phyloP scores from a whole-genome alignment of 805 yeast species.

The Candida takata region DNA sequence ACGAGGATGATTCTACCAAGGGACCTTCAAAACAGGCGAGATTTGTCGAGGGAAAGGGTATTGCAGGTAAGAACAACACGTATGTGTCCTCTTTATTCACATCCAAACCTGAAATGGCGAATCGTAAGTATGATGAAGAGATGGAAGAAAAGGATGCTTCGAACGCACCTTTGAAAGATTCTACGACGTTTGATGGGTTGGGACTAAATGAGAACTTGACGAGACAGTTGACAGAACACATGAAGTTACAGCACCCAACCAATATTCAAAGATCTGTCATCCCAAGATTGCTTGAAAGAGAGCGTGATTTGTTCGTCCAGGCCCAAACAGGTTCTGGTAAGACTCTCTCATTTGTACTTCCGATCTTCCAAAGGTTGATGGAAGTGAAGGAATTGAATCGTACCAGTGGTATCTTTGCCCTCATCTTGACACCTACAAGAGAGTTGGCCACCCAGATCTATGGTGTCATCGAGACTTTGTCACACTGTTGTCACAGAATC shows the following conservation, averaged over 20 bases:
- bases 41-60: constrained; percentile 43
- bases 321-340: constrained; percentile 99
- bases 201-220: constrained; percentile 54
- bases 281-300: constrained; percentile 45
- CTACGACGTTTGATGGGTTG: constrained; percentile 62
- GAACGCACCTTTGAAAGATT: constrained; percentile 73
- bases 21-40: constrained; percentile 31
- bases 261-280: constrained; percentile 77
- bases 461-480: constrained; percentile 65
- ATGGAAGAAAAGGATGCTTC: constrained; percentile 46
- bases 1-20: constrained; percentile 11
- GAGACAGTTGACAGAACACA: constrained; percentile 46
- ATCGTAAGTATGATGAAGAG: constrained; percentile 31
- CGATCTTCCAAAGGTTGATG: constrained; percentile 71
- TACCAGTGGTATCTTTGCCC: constrained; percentile 78
- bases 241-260: constrained; percentile 66
- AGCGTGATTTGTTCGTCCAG: constrained; percentile 73
- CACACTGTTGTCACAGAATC: constrained; percentile 73
- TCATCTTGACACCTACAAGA: constrained; percentile 88
- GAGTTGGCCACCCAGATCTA: constrained; percentile 90
- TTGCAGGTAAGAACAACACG: constrained; percentile 48
- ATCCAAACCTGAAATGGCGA: constrained; percentile 48
- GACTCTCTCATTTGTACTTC: constrained; percentile 80
- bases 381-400: constrained; percentile 43
- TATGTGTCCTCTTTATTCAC: constrained; percentile 84